These are phyloP conservation scores for Lonicera japonica DNA, from an alignment of 129 eudicot genomes.

Conservation along the genomic window DNA sequence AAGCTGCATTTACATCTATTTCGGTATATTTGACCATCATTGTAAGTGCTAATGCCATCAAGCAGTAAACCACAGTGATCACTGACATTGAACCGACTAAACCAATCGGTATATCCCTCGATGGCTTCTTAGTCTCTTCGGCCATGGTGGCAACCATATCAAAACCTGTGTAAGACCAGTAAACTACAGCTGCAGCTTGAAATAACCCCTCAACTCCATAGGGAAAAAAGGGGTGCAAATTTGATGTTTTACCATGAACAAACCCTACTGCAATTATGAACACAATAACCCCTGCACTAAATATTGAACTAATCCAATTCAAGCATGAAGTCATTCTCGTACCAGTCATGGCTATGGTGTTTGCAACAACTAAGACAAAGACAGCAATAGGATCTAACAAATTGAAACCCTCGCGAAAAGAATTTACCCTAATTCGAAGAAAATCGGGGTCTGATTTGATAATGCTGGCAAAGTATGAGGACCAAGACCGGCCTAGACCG, in stretches of 20 bases:
- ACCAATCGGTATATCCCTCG: constrained; percentile 71
- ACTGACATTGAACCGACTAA: constrained; percentile 73
- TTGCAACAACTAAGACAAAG: constrained; percentile 31
- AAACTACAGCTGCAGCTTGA: constrained; percentile 74
- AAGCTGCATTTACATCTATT: constrained; percentile 67
- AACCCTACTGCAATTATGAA: constrained; percentile 69
- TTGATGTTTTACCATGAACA: constrained; percentile 33
- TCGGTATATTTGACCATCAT: constrained; percentile 73
- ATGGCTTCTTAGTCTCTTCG: constrained; percentile 62
- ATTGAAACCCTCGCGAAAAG: constrained; percentile 68
- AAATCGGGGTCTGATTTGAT: constrained; percentile 47
- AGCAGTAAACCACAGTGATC: constrained; percentile 59
- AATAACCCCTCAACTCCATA: constrained; percentile 64
- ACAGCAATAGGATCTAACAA: constrained; percentile 77
- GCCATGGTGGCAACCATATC: constrained; percentile 91
- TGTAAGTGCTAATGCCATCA: constrained; percentile 61
- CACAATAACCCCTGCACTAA: constrained; percentile 42
- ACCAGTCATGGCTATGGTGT: constrained; percentile 64
- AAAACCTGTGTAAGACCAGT: constrained; percentile 86
- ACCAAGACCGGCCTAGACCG: constrained; percentile 72
- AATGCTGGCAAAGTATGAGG: constrained; percentile 69
- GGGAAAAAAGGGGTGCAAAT: constrained; percentile 65
- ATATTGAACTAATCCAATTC: constrained; percentile 47
- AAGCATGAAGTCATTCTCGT: constrained; percentile 48
- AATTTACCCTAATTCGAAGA: constrained; percentile 38